Conservation (phyloP, 2,329 filamentous ascomycete genomes). For the Nothomitra cinnamomea region DNA sequence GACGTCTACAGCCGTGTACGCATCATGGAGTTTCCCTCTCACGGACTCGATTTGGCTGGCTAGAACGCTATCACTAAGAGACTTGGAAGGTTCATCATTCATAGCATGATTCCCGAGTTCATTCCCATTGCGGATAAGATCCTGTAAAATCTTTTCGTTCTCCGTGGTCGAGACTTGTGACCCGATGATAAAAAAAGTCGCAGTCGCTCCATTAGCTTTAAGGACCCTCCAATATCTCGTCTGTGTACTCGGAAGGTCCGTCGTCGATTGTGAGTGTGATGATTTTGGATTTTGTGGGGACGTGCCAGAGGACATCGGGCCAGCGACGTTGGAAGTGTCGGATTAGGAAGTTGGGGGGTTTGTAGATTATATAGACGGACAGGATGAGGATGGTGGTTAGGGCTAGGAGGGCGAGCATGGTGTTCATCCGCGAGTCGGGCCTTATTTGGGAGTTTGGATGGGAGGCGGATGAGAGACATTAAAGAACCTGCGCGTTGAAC, state of each 20-base stretch:
- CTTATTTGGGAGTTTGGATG: constrained; percentile 13
- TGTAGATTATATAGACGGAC: constrained; percentile 61
- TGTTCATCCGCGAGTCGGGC: constrained; percentile 21
- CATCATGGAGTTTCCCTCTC: constrained; percentile 38
- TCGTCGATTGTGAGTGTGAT: constrained; percentile 81
- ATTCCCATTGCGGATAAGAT: constrained; percentile 43
- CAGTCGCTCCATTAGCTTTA: constrained; percentile 46
- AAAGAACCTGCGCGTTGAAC: background rate
- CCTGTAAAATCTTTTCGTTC: constrained; percentile 34
- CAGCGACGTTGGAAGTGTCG: constrained; percentile 51
- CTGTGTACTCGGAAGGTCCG: constrained; percentile 56
- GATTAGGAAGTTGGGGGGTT: constrained; percentile 58
- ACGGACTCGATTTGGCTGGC: constrained; percentile 46
- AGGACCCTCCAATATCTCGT: constrained; percentile 52
- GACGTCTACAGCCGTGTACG: constrained; percentile 31
- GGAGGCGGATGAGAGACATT: constrained; percentile 19
- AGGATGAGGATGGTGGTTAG: constrained; percentile 18
- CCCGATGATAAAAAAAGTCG: constrained; percentile 84
- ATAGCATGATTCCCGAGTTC: constrained; percentile 81
- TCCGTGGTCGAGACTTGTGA: constrained; percentile 51
- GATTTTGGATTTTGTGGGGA: constrained; percentile 41
- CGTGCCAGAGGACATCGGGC: constrained; percentile 66
- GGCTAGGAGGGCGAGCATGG: constrained; percentile 20
- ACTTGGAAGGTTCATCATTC: constrained; percentile 61
- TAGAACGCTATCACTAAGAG: constrained; percentile 42